Evolutionary conservation across 176 grass and related monocot genomes (phyloP).

Genomic region (Phoenix roebelenii): DNA sequence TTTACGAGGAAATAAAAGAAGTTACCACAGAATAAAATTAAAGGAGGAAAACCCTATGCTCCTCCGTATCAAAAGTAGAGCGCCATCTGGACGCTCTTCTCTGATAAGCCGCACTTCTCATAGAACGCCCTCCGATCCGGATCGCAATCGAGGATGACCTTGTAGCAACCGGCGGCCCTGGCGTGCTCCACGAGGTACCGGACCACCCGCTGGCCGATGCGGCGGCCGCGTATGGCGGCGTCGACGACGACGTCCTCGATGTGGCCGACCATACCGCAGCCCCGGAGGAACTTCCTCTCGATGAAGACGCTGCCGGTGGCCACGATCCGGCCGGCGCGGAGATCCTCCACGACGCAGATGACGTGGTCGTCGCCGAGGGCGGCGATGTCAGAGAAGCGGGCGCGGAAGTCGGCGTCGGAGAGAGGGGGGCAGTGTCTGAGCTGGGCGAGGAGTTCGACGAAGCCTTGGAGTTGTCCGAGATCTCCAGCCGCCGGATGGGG

Average conservation of each 20-base stretch:
- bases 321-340: conserved; percentile 28
- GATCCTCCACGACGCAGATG: conserved; percentile 66
- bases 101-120: conserved; percentile 62
- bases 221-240: conserved; percentile 30
- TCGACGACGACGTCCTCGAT: conserved; percentile 87
- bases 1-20: too few relatives aligned
- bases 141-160: conserved; percentile 87
- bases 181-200: conserved; percentile 56
- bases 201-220: conserved; percentile 47
- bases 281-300: conserved; percentile 78
- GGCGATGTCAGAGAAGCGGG: conserved; percentile 4
- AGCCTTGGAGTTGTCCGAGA: background rate
- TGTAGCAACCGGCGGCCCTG: conserved; percentile 66
- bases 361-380: conserved; percentile 28
- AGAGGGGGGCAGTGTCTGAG: conserved; percentile 19
- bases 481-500: background rate
- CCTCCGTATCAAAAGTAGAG: conserved; percentile 60
- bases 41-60: too few relatives aligned
- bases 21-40: too few relatives aligned
- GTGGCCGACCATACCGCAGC: conserved; percentile 61
- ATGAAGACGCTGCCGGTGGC: conserved; percentile 77
- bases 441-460: conserved; percentile 3
- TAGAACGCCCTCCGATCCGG: conserved; percentile 63
- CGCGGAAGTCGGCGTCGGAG: conserved; percentile 1
- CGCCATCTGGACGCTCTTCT: conserved; percentile 94